Conservation (phyloP, 2,329 filamentous ascomycete species). For the Clonostachys chloroleuca region DNA sequence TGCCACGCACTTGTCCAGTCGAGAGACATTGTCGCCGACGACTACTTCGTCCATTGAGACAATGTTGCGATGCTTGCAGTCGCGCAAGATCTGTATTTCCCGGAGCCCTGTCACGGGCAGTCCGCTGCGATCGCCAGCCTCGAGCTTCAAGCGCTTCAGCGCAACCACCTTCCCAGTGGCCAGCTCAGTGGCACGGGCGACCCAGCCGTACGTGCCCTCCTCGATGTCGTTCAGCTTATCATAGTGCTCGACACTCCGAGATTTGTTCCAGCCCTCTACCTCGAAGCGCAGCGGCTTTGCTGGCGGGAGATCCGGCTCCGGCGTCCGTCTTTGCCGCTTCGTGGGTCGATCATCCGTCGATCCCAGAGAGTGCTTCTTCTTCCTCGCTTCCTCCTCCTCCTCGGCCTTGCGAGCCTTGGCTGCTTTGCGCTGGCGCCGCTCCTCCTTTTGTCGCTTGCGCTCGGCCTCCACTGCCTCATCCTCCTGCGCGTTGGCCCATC, state of each 20-base stretch:
- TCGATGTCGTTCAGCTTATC: slow-evolving; percentile 95
- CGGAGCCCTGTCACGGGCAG: slow-evolving; percentile 89
- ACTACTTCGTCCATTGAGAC: slow-evolving; percentile 82
- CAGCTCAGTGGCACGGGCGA: slow-evolving; percentile 75
- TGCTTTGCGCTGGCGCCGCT: slow-evolving; percentile 79
- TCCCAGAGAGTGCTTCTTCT: slow-evolving; percentile 11
- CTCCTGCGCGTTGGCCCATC: slow-evolving; percentile 84
- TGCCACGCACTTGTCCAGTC: slow-evolving; percentile 44
- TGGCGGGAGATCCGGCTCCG: slow-evolving; percentile 23
- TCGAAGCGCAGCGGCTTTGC: slow-evolving; percentile 69
- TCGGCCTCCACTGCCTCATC: slow-evolving; percentile 71
- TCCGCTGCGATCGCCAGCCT: slow-evolving; percentile 66
- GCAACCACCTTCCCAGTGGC: slow-evolving; percentile 78
- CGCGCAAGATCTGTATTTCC: slow-evolving; percentile 87
- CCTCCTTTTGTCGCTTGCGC: slow-evolving; percentile 78
- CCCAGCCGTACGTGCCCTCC: slow-evolving; percentile 94
- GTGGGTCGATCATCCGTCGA: slow-evolving; percentile 37
- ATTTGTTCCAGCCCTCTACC: slow-evolving; percentile 60
- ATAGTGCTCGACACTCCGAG: slow-evolving; percentile 80
- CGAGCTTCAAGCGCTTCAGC: slow-evolving; percentile 90
- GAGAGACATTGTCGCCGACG: slow-evolving; percentile 57
- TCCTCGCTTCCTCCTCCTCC: slow-evolving; percentile 7
- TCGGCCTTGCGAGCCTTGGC: slow-evolving; percentile 73
- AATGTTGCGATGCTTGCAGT: slow-evolving; percentile 77
- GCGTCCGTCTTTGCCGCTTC: slow-evolving; percentile 59